Percentiles rank a stretch among this genome's conserved stretches.
Evolutionary conservation across 352 stramenopile genomes (phyloP).

Genomic region (Phytophthora sp.): DNA sequence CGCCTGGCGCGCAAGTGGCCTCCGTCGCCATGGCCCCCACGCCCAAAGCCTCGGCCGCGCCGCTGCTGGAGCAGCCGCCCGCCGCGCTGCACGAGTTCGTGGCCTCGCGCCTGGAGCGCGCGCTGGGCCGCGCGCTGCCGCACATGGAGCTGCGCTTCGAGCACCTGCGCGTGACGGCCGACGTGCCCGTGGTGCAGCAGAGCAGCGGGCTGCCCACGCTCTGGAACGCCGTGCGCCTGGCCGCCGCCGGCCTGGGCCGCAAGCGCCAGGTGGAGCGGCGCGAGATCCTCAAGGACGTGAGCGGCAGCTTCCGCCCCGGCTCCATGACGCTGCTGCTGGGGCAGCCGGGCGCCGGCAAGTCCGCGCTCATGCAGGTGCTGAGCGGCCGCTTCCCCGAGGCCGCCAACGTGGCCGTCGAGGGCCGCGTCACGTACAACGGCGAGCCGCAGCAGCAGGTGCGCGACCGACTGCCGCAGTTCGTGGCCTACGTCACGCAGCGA

Average conservation of each 20-base stretch:
- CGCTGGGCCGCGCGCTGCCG: conserved; percentile 24
- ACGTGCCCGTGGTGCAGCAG: conserved; percentile 25
- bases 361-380: conserved; percentile 48
- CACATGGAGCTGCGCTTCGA: conserved; percentile 38
- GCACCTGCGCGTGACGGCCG: conserved; percentile 20
- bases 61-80: too few relatives aligned
- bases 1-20: too few relatives aligned
- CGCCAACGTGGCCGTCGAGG: conserved; percentile 32
- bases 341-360: conserved; percentile 47
- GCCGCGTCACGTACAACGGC: conserved; percentile 48
- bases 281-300: conserved; percentile 43
- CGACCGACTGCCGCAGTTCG: conserved; percentile 33
- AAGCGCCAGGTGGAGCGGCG: conserved; percentile 31
- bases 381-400: conserved; percentile 34
- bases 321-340: conserved; percentile 53
- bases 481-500: conserved; percentile 42
- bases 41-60: too few relatives aligned
- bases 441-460: conserved; percentile 16
- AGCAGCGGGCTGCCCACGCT: conserved; percentile 30
- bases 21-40: too few relatives aligned
- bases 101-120: conserved; percentile 16
- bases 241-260: conserved; percentile 1
- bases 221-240: conserved; percentile 29
- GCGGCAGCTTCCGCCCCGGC: conserved; percentile 34
- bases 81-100: conserved; percentile 19